phyloP scores from a whole-genome alignment of 352 stramenopile genomes.

The Aphanomyces stellatus region DNA sequence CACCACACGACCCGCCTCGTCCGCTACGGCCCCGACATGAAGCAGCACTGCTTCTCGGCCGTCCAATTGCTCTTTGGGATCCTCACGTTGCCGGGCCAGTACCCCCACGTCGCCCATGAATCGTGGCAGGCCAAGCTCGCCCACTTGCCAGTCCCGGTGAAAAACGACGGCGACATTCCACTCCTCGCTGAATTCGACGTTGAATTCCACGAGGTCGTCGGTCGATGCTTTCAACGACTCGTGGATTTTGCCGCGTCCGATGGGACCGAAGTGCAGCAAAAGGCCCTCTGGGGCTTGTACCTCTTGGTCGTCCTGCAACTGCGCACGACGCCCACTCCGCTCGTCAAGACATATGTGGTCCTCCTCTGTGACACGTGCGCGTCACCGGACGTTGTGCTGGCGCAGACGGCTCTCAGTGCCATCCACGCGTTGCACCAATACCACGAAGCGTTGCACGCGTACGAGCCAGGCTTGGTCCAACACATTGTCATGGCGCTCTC shows the following conservation, averaged over 20 bases:
- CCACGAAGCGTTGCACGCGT: conserved; percentile 53
- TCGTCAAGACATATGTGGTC: conserved; percentile 65
- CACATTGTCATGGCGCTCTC: conserved; percentile 83
- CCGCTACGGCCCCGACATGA: conserved; percentile 5
- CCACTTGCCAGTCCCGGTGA: background rate
- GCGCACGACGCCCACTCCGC: conserved; percentile 32
- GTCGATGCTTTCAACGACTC: conserved; percentile 66
- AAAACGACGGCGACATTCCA: background rate
- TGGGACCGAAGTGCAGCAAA: conserved; percentile 70
- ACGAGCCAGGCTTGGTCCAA: conserved; percentile 57
- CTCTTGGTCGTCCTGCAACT: conserved; percentile 67
- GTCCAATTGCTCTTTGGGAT: conserved; percentile 74
- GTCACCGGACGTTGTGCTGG: conserved; percentile 60
- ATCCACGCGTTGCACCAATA: conserved; percentile 73
- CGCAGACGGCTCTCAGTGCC: conserved; percentile 65
- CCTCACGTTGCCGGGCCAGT: conserved; percentile 57
- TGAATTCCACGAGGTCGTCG: conserved; percentile 57
- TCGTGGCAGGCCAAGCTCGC: conserved; percentile 67
- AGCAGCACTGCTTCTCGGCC: conserved; percentile 24
- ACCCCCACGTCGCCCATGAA: conserved; percentile 66
- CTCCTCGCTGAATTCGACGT: conserved; percentile 35
- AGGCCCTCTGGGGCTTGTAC: conserved; percentile 71
- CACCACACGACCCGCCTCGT: background rate
- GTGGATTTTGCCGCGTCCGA: conserved; percentile 55
- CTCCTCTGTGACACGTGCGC: conserved; percentile 76